These are phyloP conservation scores for Aspergillus kassunensis DNA, from an alignment of 495 filamentous ascomycete genomes.

Conservation along the genomic window DNA sequence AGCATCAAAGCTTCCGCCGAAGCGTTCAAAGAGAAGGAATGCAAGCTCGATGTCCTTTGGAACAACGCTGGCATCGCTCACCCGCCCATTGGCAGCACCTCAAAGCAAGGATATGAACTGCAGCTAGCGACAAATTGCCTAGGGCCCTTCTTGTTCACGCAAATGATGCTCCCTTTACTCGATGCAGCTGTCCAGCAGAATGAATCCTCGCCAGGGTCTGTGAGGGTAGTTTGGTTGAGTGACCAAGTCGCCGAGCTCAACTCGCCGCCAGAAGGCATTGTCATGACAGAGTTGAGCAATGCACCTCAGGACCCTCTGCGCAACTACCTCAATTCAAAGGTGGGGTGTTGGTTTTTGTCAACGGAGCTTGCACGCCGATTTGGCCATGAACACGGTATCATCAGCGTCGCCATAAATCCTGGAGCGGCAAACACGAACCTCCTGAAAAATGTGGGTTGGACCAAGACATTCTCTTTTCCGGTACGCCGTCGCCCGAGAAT, in stretches of 20 bases:
- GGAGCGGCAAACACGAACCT: conserved; percentile 36
- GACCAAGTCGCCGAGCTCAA: conserved; percentile 20
- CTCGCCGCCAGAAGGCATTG: conserved; percentile 19
- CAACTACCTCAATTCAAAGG: conserved; percentile 39
- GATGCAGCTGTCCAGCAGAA: conserved; percentile 11
- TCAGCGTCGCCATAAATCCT: conserved; percentile 40
- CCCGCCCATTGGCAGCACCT: conserved; percentile 23
- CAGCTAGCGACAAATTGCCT: conserved; percentile 39
- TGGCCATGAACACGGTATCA: conserved; percentile 20
- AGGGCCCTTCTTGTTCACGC: conserved; percentile 31
- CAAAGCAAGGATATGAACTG: conserved; percentile 35
- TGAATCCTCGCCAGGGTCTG: neutral
- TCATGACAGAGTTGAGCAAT: conserved; percentile 24
- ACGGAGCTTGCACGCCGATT: conserved; percentile 28
- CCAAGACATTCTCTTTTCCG: conserved; percentile 15
- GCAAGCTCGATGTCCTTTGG: conserved; percentile 48
- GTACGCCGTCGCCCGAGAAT: conserved; percentile 25
- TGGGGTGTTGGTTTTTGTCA: conserved; percentile 33
- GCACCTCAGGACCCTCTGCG: conserved; percentile 5
- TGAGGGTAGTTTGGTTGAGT: conserved; percentile 34
- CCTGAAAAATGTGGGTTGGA: conserved; percentile 17
- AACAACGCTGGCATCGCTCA: conserved; percentile 52
- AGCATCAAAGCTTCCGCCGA: conserved; percentile 46
- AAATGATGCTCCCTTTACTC: conserved; percentile 27
- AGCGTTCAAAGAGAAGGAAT: conserved; percentile 35